These are phyloP conservation scores for Aquilaria malaccensis DNA, from an alignment of 345 rosid genomes.

Conservation along the genomic window DNA sequence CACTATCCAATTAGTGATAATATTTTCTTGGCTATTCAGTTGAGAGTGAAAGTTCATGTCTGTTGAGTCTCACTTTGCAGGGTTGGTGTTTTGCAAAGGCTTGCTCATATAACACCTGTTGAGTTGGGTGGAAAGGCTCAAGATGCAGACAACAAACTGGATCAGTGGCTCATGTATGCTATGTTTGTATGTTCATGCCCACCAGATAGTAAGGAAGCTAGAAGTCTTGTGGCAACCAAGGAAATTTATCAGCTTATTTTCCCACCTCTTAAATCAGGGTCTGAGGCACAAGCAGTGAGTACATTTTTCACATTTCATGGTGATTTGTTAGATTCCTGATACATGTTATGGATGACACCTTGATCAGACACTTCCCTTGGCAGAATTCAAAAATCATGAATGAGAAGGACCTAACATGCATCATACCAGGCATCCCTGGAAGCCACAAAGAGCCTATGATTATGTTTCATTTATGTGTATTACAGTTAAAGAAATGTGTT, in stretches of 20 bases:
- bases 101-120: constrained; percentile 73
- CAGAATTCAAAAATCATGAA: too few relatives aligned
- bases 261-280: constrained; percentile 73
- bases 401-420: too few relatives aligned
- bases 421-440: too few relatives aligned
- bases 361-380: not conserved
- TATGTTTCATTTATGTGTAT: not conserved
- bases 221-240: constrained; percentile 66
- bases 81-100: constrained; percentile 62
- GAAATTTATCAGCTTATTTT: constrained; percentile 77
- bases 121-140: constrained; percentile 92
- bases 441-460: too few relatives aligned
- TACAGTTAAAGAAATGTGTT: not conserved
- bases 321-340: too few relatives aligned
- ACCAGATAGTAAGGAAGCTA: constrained; percentile 65
- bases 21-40: constrained; percentile 1
- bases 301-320: not conserved
- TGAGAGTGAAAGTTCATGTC: not conserved
- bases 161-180: constrained; percentile 91
- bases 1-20: not conserved
- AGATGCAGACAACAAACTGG: constrained; percentile 82
- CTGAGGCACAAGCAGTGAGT: constrained; percentile 71
- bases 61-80: constrained; percentile 33
- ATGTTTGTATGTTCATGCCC: constrained; percentile 92
- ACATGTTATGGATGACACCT: too few relatives aligned